phyloP scores from a whole-genome alignment of 768 basidiomycete genomes.

The Guyanaporus albipodus region DNA sequence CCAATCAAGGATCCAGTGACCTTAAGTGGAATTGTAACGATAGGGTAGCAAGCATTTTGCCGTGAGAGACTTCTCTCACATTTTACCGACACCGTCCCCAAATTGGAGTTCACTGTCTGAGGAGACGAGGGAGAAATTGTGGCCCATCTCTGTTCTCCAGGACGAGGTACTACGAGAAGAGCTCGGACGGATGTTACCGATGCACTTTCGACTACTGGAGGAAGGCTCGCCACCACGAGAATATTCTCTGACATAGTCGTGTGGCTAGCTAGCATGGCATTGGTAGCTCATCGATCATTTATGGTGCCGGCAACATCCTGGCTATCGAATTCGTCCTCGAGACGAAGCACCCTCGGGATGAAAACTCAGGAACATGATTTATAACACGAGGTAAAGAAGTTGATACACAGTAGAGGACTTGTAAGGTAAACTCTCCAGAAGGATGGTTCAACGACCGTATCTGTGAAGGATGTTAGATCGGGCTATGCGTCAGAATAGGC shows the following conservation, averaged over 20 bases:
- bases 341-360: no score
- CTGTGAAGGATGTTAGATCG: slow-evolving; percentile 19
- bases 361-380: neutral
- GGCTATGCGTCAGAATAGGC: neutral
- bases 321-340: no score
- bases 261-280: no score
- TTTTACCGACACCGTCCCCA: slow-evolving; percentile 70
- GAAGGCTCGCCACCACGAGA: neutral
- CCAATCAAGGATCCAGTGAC: neutral
- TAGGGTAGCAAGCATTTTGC: slow-evolving; percentile 39
- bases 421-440: slow-evolving; percentile 13
- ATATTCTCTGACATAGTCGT: no score
- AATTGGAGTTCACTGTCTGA: slow-evolving; percentile 49
- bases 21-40: neutral
- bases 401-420: slow-evolving; percentile 13
- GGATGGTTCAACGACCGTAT: slow-evolving; percentile 37
- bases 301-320: no score
- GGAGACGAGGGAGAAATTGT: slow-evolving; percentile 12
- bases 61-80: slow-evolving; percentile 86
- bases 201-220: neutral
- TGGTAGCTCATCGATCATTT: no score
- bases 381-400: neutral
- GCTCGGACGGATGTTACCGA: slow-evolving; percentile 18
- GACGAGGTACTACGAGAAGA: slow-evolving; percentile 14
- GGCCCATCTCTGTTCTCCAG: slow-evolving; percentile 22